Base-by-base conservation (phyloP, 768 basidiomycete genomes). In the Amanita muscaria region DNA sequence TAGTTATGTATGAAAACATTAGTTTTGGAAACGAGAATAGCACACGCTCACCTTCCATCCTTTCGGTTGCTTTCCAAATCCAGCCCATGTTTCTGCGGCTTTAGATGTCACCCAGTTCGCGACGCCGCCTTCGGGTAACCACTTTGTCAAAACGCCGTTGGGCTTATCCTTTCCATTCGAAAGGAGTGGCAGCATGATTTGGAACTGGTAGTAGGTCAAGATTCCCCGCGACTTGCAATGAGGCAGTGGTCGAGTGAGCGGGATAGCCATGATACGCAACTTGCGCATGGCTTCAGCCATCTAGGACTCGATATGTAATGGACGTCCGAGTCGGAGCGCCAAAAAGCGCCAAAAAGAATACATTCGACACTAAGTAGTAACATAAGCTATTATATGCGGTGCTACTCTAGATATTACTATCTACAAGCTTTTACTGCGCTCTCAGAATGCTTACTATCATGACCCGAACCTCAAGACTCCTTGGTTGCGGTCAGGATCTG, bases 401-500 rank as follows among this genome's bases (percentile, higher is more conserved):
- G 18, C n/a, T 14, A 19, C 11, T 21, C 33, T n/a, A n/a, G n/a
- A n/a, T n/a, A n/a, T n/a, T n/a, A n/a, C n/a, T n/a, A n/a, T n/a
- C n/a, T n/a, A n/a, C n/a, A n/a, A 36, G 33, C 10, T 22, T 36
- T 18, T 44, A 44, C 16, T 34, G 12, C 27, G 36, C 21, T 22
- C 9, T 30, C 27, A 41, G 15, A 24, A 3, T 12, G 18, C 5
- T 32, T 44, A 19, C 19, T 4, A 32, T 49, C 25, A 55, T 33
- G 39, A 50, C n/a, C 40, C 53, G 44, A 68, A 68, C 8, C 58
- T 56, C 37, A 70, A 54, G 12, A 59, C 63, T 3, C 66, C 68
- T 54, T 81, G 80, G 10, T 76, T 76, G n/a, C 85, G 74, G 51
- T 85, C 82, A 0, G 85, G 85, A 56, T 88, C 86, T 10, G 66